Percentiles rank a stretch among this genome's conserved stretches.
Conservation (phyloP, 768 basidiomycete species). For the Phlegmacium glaucopus region DNA sequence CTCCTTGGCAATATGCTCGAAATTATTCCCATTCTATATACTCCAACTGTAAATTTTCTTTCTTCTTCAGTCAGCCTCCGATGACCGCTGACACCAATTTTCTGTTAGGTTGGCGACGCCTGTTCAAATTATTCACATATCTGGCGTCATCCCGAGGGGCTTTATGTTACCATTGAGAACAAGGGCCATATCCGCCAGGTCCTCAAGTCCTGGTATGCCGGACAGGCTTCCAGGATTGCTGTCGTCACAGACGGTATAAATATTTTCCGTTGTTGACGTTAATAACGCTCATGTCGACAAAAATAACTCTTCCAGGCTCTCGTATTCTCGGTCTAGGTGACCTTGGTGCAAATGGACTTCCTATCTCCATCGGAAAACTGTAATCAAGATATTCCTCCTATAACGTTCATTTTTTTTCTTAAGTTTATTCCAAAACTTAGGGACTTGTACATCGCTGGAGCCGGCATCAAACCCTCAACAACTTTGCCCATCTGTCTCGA, state of each 20-base stretch:
- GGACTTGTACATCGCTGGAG: constrained; percentile 68
- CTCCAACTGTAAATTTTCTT: constrained; percentile 52
- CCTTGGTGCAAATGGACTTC: constrained; percentile 45
- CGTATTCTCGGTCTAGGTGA: constrained; percentile 70
- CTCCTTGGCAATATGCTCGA: constrained; percentile 61
- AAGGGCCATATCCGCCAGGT: constrained; percentile 60
- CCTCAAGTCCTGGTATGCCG: constrained; percentile 48
- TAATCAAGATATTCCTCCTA: constrained; percentile 26
- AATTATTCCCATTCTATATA: constrained; percentile 70
- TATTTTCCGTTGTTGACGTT: neutral
- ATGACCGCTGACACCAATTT: constrained; percentile 4
- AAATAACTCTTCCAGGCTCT: constrained; percentile 40
- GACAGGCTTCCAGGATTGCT: constrained; percentile 51
- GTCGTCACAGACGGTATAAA: constrained; percentile 71
- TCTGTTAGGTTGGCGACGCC: constrained; percentile 58
- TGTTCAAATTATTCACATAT: constrained; percentile 71
- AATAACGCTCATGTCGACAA: neutral
- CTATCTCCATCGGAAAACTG: constrained; percentile 75
- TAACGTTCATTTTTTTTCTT: neutral
- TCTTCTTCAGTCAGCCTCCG: constrained; percentile 8
- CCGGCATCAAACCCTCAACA: constrained; percentile 54
- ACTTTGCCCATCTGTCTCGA: constrained; percentile 69
- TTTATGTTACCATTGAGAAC: constrained; percentile 62
- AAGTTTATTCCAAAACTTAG: constrained; percentile 22
- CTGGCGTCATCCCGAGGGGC: constrained; percentile 59